Percentiles rank a stretch among this genome's conserved stretches.
Evolutionary conservation across 1,284 basidiomycete species (phyloP).

Genomic region (Phylloboletellus chloephorus): DNA sequence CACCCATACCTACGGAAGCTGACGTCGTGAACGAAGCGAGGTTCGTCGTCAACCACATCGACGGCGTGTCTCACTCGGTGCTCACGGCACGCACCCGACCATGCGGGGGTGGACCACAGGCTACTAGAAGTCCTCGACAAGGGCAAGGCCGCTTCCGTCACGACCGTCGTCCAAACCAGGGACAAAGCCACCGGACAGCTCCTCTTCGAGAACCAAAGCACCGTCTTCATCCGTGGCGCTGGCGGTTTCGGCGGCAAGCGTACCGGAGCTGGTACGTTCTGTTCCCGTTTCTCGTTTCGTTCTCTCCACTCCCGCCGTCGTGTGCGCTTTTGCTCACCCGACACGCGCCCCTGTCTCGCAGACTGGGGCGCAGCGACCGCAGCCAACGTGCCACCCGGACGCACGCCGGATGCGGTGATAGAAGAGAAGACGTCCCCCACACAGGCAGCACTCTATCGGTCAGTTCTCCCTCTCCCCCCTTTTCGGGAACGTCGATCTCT

Average conservation of each 20-base stretch:
- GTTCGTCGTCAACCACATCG: conserved; percentile 34
- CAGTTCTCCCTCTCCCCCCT: conserved; percentile 17
- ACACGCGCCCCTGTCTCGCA: conserved; percentile 26
- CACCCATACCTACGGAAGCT: conserved; percentile 81
- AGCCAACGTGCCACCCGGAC: conserved; percentile 75
- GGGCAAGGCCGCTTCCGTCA: conserved; percentile 89
- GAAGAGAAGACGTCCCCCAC: conserved; percentile 80
- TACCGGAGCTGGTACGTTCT: conserved; percentile 58
- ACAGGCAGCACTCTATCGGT: conserved; percentile 93
- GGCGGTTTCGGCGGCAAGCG: conserved; percentile 96
- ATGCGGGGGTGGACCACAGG: conserved; percentile 36
- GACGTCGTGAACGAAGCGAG: conserved; percentile 77
- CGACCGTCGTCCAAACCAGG: conserved; percentile 71
- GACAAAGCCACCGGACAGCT: conserved; percentile 76
- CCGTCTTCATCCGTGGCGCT: conserved; percentile 88
- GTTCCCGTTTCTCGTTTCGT: not conserved
- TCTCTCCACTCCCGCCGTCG: not conserved
- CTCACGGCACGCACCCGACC: conserved; percentile 8
- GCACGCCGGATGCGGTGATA: conserved; percentile 76
- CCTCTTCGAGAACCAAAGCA: conserved; percentile 91
- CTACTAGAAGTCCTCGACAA: conserved; percentile 81
- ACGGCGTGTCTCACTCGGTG: not conserved
- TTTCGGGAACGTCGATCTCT: conserved; percentile 4
- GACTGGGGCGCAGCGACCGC: conserved; percentile 92
- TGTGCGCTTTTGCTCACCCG: not conserved